A percentile compares a stretch with the other conserved stretches of the same genome.
Conservation (phyloP, 371 early-diverging fungal species). For the Smittium mucronatum region DNA sequence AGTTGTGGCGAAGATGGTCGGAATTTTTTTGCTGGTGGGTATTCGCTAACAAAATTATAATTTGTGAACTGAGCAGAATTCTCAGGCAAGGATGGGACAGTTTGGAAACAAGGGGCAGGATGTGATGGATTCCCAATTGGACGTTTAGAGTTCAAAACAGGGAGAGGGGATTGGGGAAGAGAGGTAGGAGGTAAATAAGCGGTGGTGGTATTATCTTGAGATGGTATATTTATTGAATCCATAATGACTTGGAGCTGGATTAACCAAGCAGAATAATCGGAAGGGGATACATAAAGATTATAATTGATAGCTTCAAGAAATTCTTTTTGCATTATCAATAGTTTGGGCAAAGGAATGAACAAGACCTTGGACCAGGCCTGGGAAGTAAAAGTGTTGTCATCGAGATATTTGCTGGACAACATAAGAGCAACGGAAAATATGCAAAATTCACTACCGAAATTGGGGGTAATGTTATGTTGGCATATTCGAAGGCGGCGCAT, state of each 20-base stretch:
- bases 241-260: constrained; percentile 14
- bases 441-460: constrained; percentile 56
- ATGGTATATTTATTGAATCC: too few species aligned
- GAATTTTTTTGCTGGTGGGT: too few species aligned
- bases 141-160: too few species aligned
- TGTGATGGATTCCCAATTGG: too few species aligned
- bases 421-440: constrained; percentile 65
- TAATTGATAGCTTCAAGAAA: constrained; percentile 47
- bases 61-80: not conserved
- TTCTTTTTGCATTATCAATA: constrained; percentile 62
- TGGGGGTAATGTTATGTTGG: constrained; percentile 22
- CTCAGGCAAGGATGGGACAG: too few species aligned
- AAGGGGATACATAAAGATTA: constrained; percentile 25
- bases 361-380: constrained; percentile 61
- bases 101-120: too few species aligned
- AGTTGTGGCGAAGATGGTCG: too few species aligned
- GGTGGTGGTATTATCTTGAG: too few species aligned
- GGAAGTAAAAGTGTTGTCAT: constrained; percentile 56
- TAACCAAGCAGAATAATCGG: constrained; percentile 29
- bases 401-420: constrained; percentile 52
- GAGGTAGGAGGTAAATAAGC: too few species aligned
- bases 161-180: too few species aligned
- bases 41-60: not conserved
- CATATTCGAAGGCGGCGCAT: constrained; percentile 22
- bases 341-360: constrained; percentile 44